Conservation (phyloP, 768 basidiomycete genomes). For the Lentinula boryana region DNA sequence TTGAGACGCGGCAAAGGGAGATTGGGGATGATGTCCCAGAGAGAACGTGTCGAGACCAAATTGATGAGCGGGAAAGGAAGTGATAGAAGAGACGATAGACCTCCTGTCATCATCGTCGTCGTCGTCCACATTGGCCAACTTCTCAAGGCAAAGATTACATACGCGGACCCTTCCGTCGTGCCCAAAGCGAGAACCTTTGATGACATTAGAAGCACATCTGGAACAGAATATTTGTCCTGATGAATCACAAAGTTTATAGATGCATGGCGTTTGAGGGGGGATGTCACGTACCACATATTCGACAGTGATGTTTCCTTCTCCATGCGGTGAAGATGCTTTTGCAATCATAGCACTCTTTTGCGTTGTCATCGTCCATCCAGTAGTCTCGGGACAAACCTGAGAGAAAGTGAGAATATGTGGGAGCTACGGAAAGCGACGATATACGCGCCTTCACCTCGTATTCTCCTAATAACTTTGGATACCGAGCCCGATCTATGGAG, state of each 20-base stretch:
- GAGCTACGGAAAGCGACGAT: conserved; percentile 2
- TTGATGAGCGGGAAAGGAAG: conserved; percentile 76
- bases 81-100: conserved; percentile 67
- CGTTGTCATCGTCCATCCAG: conserved; percentile 98
- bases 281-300: conserved; percentile 75
- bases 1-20: conserved; percentile 84
- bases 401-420: background rate
- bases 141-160: conserved; percentile 93
- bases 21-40: conserved; percentile 55
- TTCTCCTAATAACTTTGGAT: conserved; percentile 84
- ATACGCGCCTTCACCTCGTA: conserved; percentile 78
- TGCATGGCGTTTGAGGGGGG: background rate
- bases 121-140: conserved; percentile 80
- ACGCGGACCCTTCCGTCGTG: conserved; percentile 94
- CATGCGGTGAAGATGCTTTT: conserved; percentile 91
- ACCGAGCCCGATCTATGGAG: conserved; percentile 76
- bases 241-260: background rate
- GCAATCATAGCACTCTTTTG: conserved; percentile 95
- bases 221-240: conserved; percentile 96
- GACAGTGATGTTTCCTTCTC: conserved; percentile 95
- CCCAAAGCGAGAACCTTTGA: conserved; percentile 90
- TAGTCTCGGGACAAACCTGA: conserved; percentile 87
- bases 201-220: conserved; percentile 93
- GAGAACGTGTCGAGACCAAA: conserved; percentile 40
- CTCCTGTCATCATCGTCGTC: conserved; percentile 89